These are phyloP conservation scores for Acorus calamus DNA, from an alignment of 106 monocot species.

Conservation along the genomic window DNA sequence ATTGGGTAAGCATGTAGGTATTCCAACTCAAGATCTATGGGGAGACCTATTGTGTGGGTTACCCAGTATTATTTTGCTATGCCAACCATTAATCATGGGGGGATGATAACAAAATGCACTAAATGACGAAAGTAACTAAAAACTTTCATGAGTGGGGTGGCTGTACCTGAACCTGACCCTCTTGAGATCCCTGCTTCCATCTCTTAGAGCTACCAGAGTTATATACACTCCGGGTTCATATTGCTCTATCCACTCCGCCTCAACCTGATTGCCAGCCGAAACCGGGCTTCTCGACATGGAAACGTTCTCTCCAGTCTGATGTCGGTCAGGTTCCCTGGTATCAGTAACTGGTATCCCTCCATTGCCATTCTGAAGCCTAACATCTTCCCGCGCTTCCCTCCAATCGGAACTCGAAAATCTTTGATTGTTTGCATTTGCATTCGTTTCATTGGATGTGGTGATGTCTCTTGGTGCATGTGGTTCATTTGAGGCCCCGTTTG, in stretches of 20 bases:
- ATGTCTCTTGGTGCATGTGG: neutral
- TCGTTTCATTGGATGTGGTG: neutral
- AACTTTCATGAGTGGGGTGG: no score
- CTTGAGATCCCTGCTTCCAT: conserved; percentile 34
- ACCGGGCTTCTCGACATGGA: conserved; percentile 1
- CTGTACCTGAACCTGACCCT: conserved; percentile 30
- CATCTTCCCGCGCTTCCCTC: neutral
- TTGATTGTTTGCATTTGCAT: neutral
- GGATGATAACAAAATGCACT: no score
- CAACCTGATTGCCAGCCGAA: conserved; percentile 13
- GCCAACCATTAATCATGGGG: no score
- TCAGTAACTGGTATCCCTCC: neutral
- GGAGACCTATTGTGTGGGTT: no score
- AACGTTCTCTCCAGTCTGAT: conserved; percentile 1
- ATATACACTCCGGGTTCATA: conserved; percentile 30
- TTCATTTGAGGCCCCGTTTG: neutral
- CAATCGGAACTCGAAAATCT: neutral
- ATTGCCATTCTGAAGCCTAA: neutral
- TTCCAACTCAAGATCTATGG: no score
- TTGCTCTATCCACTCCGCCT: conserved; percentile 33
- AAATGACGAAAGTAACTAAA: no score
- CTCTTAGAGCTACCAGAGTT: conserved; percentile 13
- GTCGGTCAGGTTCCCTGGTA: conserved; percentile 1
- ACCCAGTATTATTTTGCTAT: no score
- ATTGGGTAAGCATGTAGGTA: no score